phyloP scores from a whole-genome alignment of 805 yeast species.

The Candida ovalis region DNA sequence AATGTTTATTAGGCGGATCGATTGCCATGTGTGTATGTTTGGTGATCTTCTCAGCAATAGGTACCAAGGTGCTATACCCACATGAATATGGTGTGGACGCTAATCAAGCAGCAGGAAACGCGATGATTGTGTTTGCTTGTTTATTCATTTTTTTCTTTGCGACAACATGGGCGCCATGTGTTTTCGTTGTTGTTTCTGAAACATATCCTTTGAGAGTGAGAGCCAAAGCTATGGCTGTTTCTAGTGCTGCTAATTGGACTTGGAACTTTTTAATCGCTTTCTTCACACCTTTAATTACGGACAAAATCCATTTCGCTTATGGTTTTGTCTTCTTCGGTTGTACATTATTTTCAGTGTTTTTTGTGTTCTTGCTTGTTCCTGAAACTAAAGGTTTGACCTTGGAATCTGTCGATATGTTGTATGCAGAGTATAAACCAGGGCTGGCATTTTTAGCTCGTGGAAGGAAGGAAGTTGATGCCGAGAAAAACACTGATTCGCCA shows the following conservation, averaged over 20 bases:
- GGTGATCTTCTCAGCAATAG: constrained; percentile 57
- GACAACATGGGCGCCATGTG: constrained; percentile 69
- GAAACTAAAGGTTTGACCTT: neutral
- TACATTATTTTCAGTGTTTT: constrained; percentile 48
- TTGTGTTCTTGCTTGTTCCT: constrained; percentile 27
- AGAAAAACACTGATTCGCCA: constrained; percentile 49
- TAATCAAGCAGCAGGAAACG: constrained; percentile 51
- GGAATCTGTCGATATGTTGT: neutral
- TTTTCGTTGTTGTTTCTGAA: constrained; percentile 62
- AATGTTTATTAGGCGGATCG: constrained; percentile 47
- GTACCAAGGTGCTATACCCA: constrained; percentile 45
- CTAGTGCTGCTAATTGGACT: constrained; percentile 63
- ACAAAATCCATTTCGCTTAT: constrained; percentile 51
- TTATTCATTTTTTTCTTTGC: constrained; percentile 65
- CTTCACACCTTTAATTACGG: constrained; percentile 53
- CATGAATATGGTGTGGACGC: constrained; percentile 38
- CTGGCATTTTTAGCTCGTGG: constrained; percentile 34
- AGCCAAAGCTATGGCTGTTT: constrained; percentile 58
- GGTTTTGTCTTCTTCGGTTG: constrained; percentile 57
- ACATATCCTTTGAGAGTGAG: constrained; percentile 63
- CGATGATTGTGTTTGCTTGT: constrained; percentile 63
- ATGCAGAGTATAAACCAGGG: neutral
- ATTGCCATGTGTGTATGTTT: constrained; percentile 52
- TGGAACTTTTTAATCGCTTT: constrained; percentile 55
- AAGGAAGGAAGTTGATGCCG: constrained; percentile 53